A percentile compares a stretch with the other conserved stretches of the same genome.
Evolutionary conservation across 176 grass and related monocot genomes (phyloP).

Genomic region (Raddia guianensis): DNA sequence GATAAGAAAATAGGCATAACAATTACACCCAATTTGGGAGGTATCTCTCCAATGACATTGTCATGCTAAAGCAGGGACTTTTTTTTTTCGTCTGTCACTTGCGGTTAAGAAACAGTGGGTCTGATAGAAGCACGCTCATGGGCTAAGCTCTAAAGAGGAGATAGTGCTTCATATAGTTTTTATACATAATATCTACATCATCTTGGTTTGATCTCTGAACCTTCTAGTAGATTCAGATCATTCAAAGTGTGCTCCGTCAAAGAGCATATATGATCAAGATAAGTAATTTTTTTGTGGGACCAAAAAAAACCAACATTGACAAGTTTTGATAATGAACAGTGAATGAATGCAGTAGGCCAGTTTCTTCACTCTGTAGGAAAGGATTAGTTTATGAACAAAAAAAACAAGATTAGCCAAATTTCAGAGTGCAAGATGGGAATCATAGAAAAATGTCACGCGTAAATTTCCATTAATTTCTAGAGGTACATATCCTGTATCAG

Average conservation of each 20-base stretch:
- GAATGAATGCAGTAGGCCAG: not conserved
- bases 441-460: not conserved
- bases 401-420: not conserved
- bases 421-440: not conserved
- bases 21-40: not conserved
- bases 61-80: not conserved
- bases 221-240: not conserved
- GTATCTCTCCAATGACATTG: not conserved
- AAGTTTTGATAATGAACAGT: not conserved
- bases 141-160: not conserved
- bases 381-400: not conserved
- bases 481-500: not conserved
- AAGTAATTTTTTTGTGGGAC: too few species aligned
- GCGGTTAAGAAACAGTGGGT: not conserved
- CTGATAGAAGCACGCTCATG: constrained; percentile 1
- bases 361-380: not conserved
- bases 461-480: not conserved
- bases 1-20: not conserved
- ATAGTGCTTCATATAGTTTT: not conserved
- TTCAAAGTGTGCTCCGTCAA: not conserved
- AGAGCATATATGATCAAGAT: not conserved
- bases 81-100: not conserved
- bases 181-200: not conserved
- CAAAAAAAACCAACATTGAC: not conserved
- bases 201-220: not conserved